Percentiles rank a stretch among this genome's conserved stretches.
phyloP scores from a whole-genome alignment of 2,329 filamentous ascomycete genomes.

The Fusarium graminum region DNA sequence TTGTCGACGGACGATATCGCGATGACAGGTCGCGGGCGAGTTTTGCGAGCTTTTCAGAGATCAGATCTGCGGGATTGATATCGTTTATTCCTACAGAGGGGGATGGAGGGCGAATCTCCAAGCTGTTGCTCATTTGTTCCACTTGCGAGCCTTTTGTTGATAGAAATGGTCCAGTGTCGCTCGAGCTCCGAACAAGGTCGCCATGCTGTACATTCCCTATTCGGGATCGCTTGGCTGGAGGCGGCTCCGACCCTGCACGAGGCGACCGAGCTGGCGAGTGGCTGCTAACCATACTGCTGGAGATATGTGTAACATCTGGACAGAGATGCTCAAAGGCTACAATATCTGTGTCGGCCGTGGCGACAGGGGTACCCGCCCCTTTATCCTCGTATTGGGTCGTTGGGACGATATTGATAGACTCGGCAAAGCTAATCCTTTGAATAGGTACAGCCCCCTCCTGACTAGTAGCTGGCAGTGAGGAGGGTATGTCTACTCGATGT shows the following conservation, averaged over 20 bases:
- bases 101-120: slow-evolving; percentile 67
- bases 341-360: slow-evolving; percentile 19
- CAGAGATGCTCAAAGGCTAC: slow-evolving; percentile 23
- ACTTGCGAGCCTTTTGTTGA: slow-evolving; percentile 30
- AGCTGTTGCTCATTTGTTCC: slow-evolving; percentile 48
- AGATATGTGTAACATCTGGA: slow-evolving; percentile 53
- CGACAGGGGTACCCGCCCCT: not conserved
- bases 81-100: slow-evolving; percentile 63
- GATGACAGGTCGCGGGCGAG: slow-evolving; percentile 63
- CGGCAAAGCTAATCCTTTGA: slow-evolving; percentile 6
- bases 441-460: slow-evolving; percentile 22
- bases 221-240: slow-evolving; percentile 48
- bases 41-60: slow-evolving; percentile 69
- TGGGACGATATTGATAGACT: slow-evolving; percentile 41
- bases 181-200: slow-evolving; percentile 50
- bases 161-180: slow-evolving; percentile 47
- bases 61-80: slow-evolving; percentile 63
- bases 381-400: slow-evolving; percentile 40
- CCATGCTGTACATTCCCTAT: slow-evolving; percentile 22
- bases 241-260: slow-evolving; percentile 52
- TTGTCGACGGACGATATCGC: slow-evolving; percentile 64
- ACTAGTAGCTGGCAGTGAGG: slow-evolving; percentile 44
- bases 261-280: slow-evolving; percentile 29
- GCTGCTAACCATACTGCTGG: slow-evolving; percentile 48
- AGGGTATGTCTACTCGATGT: slow-evolving; percentile 38